Evolutionary conservation across 441 rosid genomes (phyloP).

Genomic region (Erodium texanum): DNA sequence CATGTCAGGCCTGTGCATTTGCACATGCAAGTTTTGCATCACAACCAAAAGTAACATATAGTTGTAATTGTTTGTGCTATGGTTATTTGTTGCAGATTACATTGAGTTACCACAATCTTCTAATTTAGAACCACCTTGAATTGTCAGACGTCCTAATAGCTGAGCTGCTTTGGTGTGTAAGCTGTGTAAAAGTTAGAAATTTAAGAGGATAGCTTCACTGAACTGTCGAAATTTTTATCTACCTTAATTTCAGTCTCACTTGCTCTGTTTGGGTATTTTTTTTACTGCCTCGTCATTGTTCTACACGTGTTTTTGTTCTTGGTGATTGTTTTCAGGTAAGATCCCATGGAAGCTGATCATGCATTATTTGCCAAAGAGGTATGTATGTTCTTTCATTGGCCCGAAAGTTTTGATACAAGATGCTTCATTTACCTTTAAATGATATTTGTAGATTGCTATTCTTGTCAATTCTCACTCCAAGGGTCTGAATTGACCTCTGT

Average conservation of each 20-base stretch:
- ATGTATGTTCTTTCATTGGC: background rate
- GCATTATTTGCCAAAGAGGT: background rate
- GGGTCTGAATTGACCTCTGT: background rate
- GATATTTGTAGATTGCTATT: background rate
- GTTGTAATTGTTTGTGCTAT: background rate
- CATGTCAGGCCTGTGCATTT: background rate
- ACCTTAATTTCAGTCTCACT: background rate
- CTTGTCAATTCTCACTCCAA: background rate
- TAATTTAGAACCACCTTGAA: too few relatives aligned
- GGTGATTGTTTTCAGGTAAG: background rate
- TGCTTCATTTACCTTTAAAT: background rate
- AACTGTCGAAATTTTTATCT: background rate
- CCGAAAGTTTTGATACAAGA: background rate
- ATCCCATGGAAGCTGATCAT: background rate
- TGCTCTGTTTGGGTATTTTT: background rate
- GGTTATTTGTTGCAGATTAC: background rate
- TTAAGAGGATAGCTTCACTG: background rate
- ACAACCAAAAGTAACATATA: background rate
- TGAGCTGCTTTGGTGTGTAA: too few relatives aligned
- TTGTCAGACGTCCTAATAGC: too few relatives aligned
- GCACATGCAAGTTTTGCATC: slow-evolving; percentile 2
- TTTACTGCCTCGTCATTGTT: background rate
- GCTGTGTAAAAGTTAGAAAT: too few relatives aligned
- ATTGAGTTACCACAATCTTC: background rate
- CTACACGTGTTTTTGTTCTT: background rate